Conservation (phyloP, 805 yeast genomes). For the Ogataea neopini region DNA sequence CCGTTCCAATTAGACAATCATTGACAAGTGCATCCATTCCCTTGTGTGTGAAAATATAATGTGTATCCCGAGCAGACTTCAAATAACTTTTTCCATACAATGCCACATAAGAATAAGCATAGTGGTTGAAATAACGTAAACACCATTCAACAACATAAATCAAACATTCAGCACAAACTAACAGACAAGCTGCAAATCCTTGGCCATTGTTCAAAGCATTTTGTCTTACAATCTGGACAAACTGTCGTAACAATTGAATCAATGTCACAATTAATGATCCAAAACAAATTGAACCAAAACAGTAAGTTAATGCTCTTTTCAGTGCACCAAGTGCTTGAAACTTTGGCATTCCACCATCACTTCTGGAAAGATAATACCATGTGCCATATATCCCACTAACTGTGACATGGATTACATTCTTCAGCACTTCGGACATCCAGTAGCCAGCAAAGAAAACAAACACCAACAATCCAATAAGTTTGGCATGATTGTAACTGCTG, state of each 20-base stretch:
- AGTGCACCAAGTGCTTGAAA: constrained; percentile 82
- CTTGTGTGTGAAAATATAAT: constrained; percentile 69
- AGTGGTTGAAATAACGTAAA: constrained; percentile 80
- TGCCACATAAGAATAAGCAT: constrained; percentile 86
- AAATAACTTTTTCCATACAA: constrained; percentile 82
- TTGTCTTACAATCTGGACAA: constrained; percentile 51
- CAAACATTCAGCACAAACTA: constrained; percentile 24
- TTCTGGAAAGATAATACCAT: constrained; percentile 75
- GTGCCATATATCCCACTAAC: constrained; percentile 89
- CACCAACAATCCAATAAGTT: constrained; percentile 52
- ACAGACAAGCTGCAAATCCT: constrained; percentile 17
- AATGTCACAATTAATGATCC: constrained; percentile 76
- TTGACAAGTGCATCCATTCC: constrained; percentile 86
- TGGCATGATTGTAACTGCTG: constrained; percentile 22
- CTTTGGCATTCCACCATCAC: constrained; percentile 60
- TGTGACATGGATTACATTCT: constrained; percentile 77
- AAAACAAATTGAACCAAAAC: constrained; percentile 86
- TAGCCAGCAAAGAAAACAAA: constrained; percentile 82
- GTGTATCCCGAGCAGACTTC: constrained; percentile 75
- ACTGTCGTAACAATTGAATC: constrained; percentile 63
- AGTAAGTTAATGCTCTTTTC: constrained; percentile 72
- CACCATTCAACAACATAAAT: constrained; percentile 27
- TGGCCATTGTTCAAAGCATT: constrained; percentile 28
- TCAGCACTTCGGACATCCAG: constrained; percentile 78
- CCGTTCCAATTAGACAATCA: constrained; percentile 79